Base-by-base conservation (phyloP, 345 rosid genomes). In the Salix viminalis region DNA sequence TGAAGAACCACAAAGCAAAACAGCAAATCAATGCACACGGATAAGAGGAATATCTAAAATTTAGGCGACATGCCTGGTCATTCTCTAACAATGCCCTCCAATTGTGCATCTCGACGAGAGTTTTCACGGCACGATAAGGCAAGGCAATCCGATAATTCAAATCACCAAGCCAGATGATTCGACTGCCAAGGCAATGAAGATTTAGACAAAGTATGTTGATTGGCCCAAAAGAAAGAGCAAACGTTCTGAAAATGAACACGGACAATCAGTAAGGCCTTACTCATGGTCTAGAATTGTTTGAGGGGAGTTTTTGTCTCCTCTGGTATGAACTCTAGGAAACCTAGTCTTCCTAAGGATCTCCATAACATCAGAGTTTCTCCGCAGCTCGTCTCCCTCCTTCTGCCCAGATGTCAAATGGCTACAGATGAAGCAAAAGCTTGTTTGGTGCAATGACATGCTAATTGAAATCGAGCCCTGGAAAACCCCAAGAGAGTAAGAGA, bases 81-180 rank as follows among this genome's bases (percentile, higher is more conserved):
- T 96, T 96, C 86, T 92, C 91, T 74, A 96, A 80, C 88, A 96
- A 83, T 34, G 88, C 91, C 75, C 86, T 89, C 99, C 99, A 96
- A 81, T 96, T 92, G 60, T 85, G 87, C 98, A 96, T 96, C 90
- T 96, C 97, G n/a, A 96, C 98, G 13, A 96, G 95, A 52, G 98
- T 94, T 82, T 88, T 96, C 42, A 94, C 97, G 54, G 83, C 87
- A 48, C 93, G 95, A 85, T 92, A 91, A 42, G 96, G 88, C 54
- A 96, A 81, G 48, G 99, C 95, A 73, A 96, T 94, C 56, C 99
- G 87, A 82, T 96, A 94, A 83, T 96, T 96, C 84, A 96, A 83
- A 86, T 96, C 99, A 72, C 99, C 99, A 48, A 96, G 91, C 99
- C 99, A 96, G 67, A 96, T 91, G 39, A 96, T 83, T 69, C 92